Conservation (phyloP, 345 rosid species). For the Aurinia saxatilis region DNA sequence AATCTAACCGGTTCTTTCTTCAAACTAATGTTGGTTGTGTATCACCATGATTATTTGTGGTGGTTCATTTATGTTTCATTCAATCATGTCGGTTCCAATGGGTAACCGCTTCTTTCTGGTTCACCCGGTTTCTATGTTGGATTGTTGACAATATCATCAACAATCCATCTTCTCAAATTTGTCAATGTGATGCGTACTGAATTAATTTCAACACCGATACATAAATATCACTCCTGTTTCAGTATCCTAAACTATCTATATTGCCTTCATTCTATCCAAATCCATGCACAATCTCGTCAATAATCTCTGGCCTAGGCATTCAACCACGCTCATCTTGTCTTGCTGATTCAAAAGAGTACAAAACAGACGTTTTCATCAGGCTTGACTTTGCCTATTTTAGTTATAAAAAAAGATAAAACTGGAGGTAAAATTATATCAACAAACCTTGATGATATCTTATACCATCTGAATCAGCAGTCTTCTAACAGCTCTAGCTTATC, state of each 20-base stretch:
- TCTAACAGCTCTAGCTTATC: slow-evolving; percentile 11
- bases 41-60: no score
- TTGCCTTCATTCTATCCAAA: background rate
- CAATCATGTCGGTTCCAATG: no score
- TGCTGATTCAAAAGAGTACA: background rate
- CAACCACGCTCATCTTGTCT: background rate
- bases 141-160: no score
- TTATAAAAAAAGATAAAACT: no score
- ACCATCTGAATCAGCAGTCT: slow-evolving; percentile 8
- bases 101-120: no score
- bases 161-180: no score
- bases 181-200: no score
- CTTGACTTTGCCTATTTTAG: background rate
- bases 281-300: background rate
- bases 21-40: no score
- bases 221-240: slow-evolving; percentile 12
- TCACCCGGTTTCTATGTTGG: no score
- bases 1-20: no score
- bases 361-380: background rate
- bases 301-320: background rate
- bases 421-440: background rate
- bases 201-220: no score
- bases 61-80: no score
- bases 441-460: background rate
- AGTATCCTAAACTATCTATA: background rate